A percentile compares a stretch with the other conserved stretches of the same genome.
These are phyloP conservation scores for Aspergillus steynii DNA, from an alignment of 495 filamentous ascomycete genomes.

Conservation along the genomic window DNA sequence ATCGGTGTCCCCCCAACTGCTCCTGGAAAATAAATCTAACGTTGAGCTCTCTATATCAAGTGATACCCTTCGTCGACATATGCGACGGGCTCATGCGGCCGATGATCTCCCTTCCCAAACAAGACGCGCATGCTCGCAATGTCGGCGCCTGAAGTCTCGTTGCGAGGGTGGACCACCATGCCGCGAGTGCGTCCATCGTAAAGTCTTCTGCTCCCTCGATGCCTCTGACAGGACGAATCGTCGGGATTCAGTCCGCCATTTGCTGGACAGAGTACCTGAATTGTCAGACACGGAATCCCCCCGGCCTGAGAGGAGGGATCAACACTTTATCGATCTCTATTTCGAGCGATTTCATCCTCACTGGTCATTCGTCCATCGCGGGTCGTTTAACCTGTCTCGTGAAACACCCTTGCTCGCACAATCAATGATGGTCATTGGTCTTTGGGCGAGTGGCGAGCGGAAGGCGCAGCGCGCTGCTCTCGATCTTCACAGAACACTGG, in stretches of 20 bases:
- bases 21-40: neutral
- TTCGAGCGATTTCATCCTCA: constrained; percentile 31
- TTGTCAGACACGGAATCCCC: neutral
- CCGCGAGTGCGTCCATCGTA: constrained; percentile 25
- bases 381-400: constrained; percentile 18
- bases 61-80: constrained; percentile 33
- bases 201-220: constrained; percentile 17
- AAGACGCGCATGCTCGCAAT: constrained; percentile 22
- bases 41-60: constrained; percentile 9
- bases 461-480: constrained; percentile 20
- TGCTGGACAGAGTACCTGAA: neutral
- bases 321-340: constrained; percentile 25
- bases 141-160: constrained; percentile 25
- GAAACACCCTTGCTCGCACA: constrained; percentile 29
- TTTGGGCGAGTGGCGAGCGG: constrained; percentile 25
- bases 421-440: constrained; percentile 29
- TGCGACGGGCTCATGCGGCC: constrained; percentile 18
- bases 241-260: neutral
- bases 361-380: constrained; percentile 35
- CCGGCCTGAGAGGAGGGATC: constrained; percentile 6
- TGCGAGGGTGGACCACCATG: constrained; percentile 32
- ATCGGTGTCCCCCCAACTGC: neutral
- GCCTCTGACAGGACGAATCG: neutral
- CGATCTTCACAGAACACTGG: constrained; percentile 25
- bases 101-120: constrained; percentile 18